These are phyloP conservation scores for Aspergillus alliaceus DNA, from an alignment of 2,329 filamentous ascomycete genomes.

Conservation along the genomic window DNA sequence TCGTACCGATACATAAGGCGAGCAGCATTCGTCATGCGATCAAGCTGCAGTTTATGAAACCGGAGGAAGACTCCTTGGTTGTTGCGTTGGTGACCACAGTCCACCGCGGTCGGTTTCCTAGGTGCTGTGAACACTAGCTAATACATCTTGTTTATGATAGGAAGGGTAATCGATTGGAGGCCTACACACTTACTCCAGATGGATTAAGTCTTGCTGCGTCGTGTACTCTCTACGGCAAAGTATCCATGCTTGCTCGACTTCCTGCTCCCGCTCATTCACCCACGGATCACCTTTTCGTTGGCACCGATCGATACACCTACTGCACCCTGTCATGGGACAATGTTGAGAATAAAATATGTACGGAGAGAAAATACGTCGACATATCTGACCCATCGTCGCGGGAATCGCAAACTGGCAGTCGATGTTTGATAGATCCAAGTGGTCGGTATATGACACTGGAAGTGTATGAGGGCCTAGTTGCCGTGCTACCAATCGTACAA, in stretches of 20 bases:
- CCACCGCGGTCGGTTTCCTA: conserved; percentile 1
- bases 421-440: conserved; percentile 80
- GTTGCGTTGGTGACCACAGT: conserved; percentile 67
- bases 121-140: conserved; percentile 1
- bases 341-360: conserved; percentile 52
- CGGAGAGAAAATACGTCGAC: conserved; percentile 60
- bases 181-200: conserved; percentile 67
- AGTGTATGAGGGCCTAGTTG: conserved; percentile 67
- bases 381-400: conserved; percentile 62
- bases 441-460: conserved; percentile 67
- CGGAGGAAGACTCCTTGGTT: conserved; percentile 77
- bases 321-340: conserved; percentile 85
- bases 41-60: conserved; percentile 71
- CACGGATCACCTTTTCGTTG: conserved; percentile 86
- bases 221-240: conserved; percentile 76
- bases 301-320: conserved; percentile 85
- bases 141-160: conserved; percentile 43
- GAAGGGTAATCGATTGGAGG: conserved; percentile 81
- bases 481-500: conserved; percentile 61
- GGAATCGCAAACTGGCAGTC: conserved; percentile 78
- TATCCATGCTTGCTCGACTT: conserved; percentile 70
- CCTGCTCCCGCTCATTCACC: conserved; percentile 63
- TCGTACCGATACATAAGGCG: conserved; percentile 88
- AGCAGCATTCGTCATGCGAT: conserved; percentile 90
- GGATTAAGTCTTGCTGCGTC: conserved; percentile 66